A percentile compares a stretch with the other conserved stretches of the same genome.
phyloP scores from a whole-genome alignment of 495 filamentous ascomycete species.

The Podospora bellae-mahoneyi region DNA sequence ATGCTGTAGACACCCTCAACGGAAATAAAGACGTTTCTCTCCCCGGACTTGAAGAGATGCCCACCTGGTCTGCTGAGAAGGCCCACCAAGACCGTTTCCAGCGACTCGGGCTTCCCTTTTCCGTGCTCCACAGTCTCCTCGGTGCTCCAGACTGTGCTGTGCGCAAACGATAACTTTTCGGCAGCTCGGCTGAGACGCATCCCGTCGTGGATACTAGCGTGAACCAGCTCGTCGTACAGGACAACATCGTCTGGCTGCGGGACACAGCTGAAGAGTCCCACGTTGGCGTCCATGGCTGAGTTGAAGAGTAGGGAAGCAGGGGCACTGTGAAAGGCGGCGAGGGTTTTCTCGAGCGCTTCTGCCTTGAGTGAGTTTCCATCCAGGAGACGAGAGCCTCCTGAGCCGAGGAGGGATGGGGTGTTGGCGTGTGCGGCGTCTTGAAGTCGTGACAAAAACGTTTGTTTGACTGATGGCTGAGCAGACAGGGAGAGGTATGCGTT shows the following conservation, averaged over 20 bases:
- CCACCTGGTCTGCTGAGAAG: conserved; percentile 14
- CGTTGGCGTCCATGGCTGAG: conserved; percentile 75
- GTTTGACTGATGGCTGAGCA: conserved; percentile 38
- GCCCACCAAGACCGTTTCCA: conserved; percentile 23
- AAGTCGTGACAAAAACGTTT: conserved; percentile 44
- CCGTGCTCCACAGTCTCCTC: background rate
- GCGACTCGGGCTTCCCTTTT: conserved; percentile 12
- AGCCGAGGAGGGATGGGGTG: conserved; percentile 39
- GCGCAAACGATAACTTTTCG: conserved; percentile 51
- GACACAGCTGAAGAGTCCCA: conserved; percentile 61
- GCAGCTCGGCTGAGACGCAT: conserved; percentile 64
- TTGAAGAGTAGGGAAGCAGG: conserved; percentile 67
- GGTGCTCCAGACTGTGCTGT: conserved; percentile 51
- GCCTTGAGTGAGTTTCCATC: conserved; percentile 68
- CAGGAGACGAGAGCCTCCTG: conserved; percentile 58
- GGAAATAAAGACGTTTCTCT: conserved; percentile 59
- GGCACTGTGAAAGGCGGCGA: conserved; percentile 66
- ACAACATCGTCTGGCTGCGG: conserved; percentile 68
- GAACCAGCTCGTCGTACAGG: conserved; percentile 70
- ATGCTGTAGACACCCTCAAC: conserved; percentile 80
- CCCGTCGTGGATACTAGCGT: conserved; percentile 75
- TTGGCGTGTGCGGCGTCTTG: conserved; percentile 12
- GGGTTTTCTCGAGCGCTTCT: conserved; percentile 59
- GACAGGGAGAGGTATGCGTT: conserved; percentile 63
- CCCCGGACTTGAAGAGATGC: conserved; percentile 31